Conservation (phyloP, 176 grass and related monocot genomes). For the Cenchrus purpureus region DNA sequence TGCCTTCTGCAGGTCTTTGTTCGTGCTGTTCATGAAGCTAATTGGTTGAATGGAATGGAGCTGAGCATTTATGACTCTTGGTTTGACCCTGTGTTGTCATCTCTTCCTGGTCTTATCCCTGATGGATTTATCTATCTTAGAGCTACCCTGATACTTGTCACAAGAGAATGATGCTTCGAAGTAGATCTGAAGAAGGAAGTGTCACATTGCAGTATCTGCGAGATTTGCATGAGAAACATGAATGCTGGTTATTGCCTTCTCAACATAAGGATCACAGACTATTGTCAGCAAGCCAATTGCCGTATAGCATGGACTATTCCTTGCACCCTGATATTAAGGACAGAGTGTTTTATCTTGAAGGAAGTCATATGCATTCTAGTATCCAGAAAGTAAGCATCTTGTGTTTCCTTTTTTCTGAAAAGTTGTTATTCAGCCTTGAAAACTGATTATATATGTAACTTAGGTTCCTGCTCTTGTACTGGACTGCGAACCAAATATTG, state of each 20-base stretch:
- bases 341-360: constrained; percentile 59
- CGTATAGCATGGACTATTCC: constrained; percentile 31
- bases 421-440: neutral
- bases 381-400: constrained; percentile 62
- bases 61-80: constrained; percentile 85
- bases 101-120: constrained; percentile 62
- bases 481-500: constrained; percentile 56
- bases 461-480: constrained; percentile 60
- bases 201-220: constrained; percentile 58
- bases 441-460: neutral
- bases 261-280: constrained; percentile 32
- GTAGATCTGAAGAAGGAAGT: constrained; percentile 63
- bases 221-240: constrained; percentile 75
- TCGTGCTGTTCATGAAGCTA: constrained; percentile 69
- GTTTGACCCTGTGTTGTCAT: constrained; percentile 81
- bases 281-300: constrained; percentile 60
- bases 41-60: constrained; percentile 82
- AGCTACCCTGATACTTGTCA: constrained; percentile 73
- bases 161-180: constrained; percentile 70
- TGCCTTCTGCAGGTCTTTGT: constrained; percentile 60
- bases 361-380: constrained; percentile 63
- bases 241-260: constrained; percentile 66
- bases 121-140: constrained; percentile 82
- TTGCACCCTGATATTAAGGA: constrained; percentile 71
- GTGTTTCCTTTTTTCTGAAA: neutral